These are phyloP conservation scores for Diplodia seriata DNA, from an alignment of 2,329 filamentous ascomycete species.

Conservation along the genomic window DNA sequence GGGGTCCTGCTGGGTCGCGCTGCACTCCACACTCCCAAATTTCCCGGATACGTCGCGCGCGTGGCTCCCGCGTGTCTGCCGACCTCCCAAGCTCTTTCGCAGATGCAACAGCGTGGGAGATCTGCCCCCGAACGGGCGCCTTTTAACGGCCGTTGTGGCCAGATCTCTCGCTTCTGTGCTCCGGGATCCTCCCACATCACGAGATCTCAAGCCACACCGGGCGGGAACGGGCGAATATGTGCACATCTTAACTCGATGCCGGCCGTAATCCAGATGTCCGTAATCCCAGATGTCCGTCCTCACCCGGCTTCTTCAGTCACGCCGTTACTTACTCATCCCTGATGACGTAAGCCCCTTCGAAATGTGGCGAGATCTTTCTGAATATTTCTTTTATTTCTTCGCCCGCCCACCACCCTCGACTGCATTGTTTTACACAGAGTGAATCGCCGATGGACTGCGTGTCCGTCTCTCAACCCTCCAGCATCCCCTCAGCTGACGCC, in stretches of 20 bases:
- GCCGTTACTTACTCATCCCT: background rate
- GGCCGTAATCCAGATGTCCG: background rate
- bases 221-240: background rate
- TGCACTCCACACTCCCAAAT: background rate
- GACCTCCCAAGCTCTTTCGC: background rate
- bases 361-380: background rate
- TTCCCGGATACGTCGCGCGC: background rate
- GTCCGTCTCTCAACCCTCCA: background rate
- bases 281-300: no score
- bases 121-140: background rate
- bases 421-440: background rate
- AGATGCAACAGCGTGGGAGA: background rate
- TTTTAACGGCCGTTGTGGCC: conserved; percentile 1
- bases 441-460: background rate
- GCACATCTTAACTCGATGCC: background rate
- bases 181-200: background rate
- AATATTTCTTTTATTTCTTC: background rate
- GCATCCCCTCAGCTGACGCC: background rate
- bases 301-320: background rate
- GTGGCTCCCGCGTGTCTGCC: background rate
- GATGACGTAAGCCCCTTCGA: background rate
- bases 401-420: no score
- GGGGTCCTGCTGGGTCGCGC: background rate
- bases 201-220: conserved; percentile 4
- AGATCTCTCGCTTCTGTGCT: background rate